Conservation (phyloP, 331 rosid genomes). For the Pyrus hybrid region DNA sequence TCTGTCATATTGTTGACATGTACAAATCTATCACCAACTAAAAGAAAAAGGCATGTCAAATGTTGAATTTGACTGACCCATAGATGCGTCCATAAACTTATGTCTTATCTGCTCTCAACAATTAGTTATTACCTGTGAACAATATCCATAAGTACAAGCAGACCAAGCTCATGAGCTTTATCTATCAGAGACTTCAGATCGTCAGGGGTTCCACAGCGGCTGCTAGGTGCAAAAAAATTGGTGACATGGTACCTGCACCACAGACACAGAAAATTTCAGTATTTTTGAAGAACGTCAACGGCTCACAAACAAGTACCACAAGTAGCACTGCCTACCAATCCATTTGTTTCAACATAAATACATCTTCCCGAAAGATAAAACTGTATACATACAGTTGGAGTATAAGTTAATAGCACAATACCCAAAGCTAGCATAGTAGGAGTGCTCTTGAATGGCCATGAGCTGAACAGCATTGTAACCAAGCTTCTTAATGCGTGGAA, state of each 20-base stretch:
- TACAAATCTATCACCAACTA: not conserved
- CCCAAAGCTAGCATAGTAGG: constrained; percentile 98
- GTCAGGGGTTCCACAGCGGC: constrained; percentile 97
- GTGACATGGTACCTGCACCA: constrained; percentile 87
- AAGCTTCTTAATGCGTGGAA: constrained; percentile 92
- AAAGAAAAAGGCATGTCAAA: not conserved
- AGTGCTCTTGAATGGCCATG: constrained; percentile 96
- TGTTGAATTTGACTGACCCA: not conserved
- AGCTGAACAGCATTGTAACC: constrained; percentile 98
- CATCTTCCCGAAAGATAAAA: not conserved
- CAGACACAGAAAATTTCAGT: constrained; percentile 10
- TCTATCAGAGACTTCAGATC: constrained; percentile 91
- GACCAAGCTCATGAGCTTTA: constrained; percentile 88
- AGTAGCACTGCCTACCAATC: not conserved
- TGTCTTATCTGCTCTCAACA: not conserved
- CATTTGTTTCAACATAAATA: not conserved
- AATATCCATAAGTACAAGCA: constrained; percentile 97
- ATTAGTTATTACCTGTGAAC: constrained; percentile 75
- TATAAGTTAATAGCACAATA: constrained; percentile 20
- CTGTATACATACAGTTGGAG: constrained; percentile 4
- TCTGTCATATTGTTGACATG: not conserved
- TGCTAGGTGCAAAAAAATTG: constrained; percentile 96
- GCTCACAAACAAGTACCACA: not conserved
- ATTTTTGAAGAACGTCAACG: not conserved
- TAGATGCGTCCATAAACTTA: not conserved